These are phyloP conservation scores for Blastocrithidia nonstop DNA, from an alignment of 208 protist genomes.

Conservation along the genomic window DNA sequence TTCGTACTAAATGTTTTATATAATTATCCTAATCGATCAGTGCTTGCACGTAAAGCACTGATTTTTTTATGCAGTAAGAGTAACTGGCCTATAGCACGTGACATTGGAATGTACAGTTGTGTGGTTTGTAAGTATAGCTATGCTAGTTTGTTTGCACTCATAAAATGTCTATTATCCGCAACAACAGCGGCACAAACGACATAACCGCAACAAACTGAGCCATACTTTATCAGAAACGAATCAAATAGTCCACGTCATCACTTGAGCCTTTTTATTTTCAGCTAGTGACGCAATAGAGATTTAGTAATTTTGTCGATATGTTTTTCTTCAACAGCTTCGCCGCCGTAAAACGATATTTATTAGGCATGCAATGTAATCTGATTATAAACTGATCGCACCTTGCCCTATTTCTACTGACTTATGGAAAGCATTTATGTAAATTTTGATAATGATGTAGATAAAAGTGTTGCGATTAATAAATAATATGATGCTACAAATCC, in stretches of 20 bases:
- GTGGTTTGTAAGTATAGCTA: conserved; percentile 49
- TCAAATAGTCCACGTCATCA: conserved; percentile 44
- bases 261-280: conserved; percentile 57
- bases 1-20: conserved; percentile 38
- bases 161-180: conserved; percentile 13
- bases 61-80: conserved; percentile 68
- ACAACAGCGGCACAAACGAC: conserved; percentile 44
- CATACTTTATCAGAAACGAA: conserved; percentile 60
- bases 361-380: conserved; percentile 76
- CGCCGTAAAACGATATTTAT: conserved; percentile 85
- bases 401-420: conserved; percentile 65
- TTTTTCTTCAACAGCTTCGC: conserved; percentile 61
- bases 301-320: conserved; percentile 50
- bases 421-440: conserved; percentile 45
- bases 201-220: conserved; percentile 47
- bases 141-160: conserved; percentile 26
- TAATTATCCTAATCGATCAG: conserved; percentile 70
- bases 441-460: conserved; percentile 40
- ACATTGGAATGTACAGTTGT: conserved; percentile 68
- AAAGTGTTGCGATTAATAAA: conserved; percentile 33
- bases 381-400: conserved; percentile 62
- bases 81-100: conserved; percentile 47
- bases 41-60: conserved; percentile 45
- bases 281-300: conserved; percentile 45
- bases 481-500: conserved; percentile 62